Base-by-base conservation (phyloP, 2,329 filamentous ascomycete species). In the Paraconiothyrium brasiliense region DNA sequence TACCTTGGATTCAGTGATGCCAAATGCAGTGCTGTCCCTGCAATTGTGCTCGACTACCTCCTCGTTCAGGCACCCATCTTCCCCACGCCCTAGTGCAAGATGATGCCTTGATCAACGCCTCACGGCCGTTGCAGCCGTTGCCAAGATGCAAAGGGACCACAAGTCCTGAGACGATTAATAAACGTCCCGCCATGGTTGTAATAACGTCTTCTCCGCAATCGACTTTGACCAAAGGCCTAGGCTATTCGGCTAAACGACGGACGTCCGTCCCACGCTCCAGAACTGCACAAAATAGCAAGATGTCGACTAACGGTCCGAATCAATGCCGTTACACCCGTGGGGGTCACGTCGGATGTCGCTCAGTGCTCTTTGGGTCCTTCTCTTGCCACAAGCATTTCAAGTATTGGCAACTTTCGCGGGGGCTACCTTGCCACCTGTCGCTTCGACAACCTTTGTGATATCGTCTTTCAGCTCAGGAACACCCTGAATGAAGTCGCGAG, bases 381-480 rank as follows among this genome's bases (percentile, higher is more conserved):
- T 20, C 22, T 9, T 11, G 16, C 13, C 37, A 41, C n/a, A n/a
- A 16, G n/a, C 14, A 55, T 55, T 27, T 59, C 57, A 62, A 11
- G 60, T 47, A 43, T 46, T 44, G 30, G 39, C 27, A 37, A 27
- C 20, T 43, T 32, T 48, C 13, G 48, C 35, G 8, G 57, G 60
- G 10, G 64, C 62, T 20, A 77, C 58, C n/a, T 67, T 72, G n/a
- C 81, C 80, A 22, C 81, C 81, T 20, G 80, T 80, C 27, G 78
- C 79, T 63, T 79, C 76, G 49, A 88, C 76, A 11, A 87, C 81
- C 55, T 79, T 79, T 63, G 80, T 80, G 6, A 89, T 83, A 64
- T 89, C 85, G 35, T 78, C 79, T 55, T 78, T 78, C 68, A 86
- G 81, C 52, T 87, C 87, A 2, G 86, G 86, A 71, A 89, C 86